These are phyloP conservation scores for Alliaria petiolata DNA, from an alignment of 345 rosid genomes.

Conservation along the genomic window DNA sequence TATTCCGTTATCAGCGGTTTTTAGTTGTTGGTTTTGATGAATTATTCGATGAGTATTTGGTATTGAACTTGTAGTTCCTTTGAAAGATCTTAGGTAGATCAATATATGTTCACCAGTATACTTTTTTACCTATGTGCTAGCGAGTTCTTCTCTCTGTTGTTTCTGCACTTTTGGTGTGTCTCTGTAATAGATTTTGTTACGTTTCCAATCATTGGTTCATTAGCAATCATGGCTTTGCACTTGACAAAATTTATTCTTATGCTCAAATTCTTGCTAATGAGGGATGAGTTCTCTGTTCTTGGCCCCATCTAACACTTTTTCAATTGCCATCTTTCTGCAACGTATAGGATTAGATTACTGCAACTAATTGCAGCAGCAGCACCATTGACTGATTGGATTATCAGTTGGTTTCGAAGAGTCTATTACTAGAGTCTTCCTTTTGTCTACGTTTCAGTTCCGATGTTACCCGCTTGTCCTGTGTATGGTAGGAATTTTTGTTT, in stretches of 20 bases:
- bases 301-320: not conserved
- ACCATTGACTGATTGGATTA: not conserved
- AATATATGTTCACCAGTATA: not conserved
- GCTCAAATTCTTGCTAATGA: not conserved
- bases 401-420: not conserved
- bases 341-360: not conserved
- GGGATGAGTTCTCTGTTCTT: not conserved
- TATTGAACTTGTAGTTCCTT: not conserved
- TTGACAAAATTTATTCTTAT: not conserved
- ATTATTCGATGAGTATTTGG: not conserved
- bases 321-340: not conserved
- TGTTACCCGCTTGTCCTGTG: not conserved
- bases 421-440: not conserved
- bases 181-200: not conserved
- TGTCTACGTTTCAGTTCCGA: not conserved
- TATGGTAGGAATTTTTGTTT: not conserved
- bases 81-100: constrained; percentile 1
- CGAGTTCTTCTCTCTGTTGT: not conserved
- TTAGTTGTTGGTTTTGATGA: not conserved
- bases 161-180: not conserved
- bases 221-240: not conserved
- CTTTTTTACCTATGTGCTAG: not conserved
- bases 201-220: not conserved
- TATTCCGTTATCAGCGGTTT: not conserved
- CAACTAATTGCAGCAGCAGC: not conserved